Evolutionary conservation across 768 basidiomycete genomes (phyloP), one percentile per base, ranked within the genome.

Genomic region (Psilocybe sp.): DNA sequence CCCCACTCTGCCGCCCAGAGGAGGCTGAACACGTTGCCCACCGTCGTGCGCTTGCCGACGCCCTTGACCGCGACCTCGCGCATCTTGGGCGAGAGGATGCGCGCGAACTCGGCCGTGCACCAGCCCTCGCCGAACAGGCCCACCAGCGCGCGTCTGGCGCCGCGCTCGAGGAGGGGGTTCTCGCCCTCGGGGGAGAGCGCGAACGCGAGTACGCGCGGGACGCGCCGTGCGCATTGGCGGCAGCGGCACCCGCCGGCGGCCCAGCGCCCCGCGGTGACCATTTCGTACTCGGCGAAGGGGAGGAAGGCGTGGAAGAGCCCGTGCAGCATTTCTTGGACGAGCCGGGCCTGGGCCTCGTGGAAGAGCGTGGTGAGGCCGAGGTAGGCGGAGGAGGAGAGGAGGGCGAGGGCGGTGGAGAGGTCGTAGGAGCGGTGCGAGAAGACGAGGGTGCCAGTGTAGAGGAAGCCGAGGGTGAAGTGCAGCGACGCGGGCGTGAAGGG

Each of bases 401-500:
- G 92, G 53, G 89, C 81, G 64, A 98, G 92, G 0, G 90, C 89
- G 13, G 94, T 98, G 39, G 85, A 78, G 57, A 98, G 84, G 70
- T 98, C 96, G 68, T 92, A 97, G 1, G 90, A 85, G 12, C 96
- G 78, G 59, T 98, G 89, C 3, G 91, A 93, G 66, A 98, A 97
- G 23, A 87, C 76, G 40, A 98, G 86, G 4, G 93, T 96, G 38
- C 96, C 97, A 4, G 93, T 91, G 62, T 98, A 98, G 40, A 98
- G 83, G 69, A 88, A 98, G 3, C 93, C 93, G 41, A 98, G 80
- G 35, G 92, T 92, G 65, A 98, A 98, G 64, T 96, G 92, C 4
- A 97, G 76, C 0, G 93, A 90, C 1, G 95, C 89, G 0, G 95
- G 92, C 0, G 96, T 96, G 68, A 98, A 98, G 0, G 95, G 94